Base-by-base conservation (phyloP, 2,329 filamentous ascomycete genomes). In the Cadophora luteo-olivacea region DNA sequence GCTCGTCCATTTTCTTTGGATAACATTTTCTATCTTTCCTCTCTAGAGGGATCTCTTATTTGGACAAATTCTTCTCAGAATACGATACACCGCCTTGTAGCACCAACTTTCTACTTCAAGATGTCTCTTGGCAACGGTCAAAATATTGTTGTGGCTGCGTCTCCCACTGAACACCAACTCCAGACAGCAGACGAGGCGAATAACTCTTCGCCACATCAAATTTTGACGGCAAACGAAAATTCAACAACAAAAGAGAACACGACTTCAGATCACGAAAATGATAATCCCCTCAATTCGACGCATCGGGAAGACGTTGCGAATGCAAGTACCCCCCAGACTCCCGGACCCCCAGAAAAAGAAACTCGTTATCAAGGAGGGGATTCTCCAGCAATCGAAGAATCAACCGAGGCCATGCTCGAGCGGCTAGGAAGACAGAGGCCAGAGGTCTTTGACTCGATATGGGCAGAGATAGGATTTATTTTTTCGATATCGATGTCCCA, bases 401-500 rank as follows among this genome's bases (percentile, higher is more conserved):
- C 77, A 16, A 48, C 68, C 25, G 70, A 77, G 67, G 71, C 75
- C 12, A 75, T 77, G 45, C 79, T 90, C 57, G 85, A 89, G 71
- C 81, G 84, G 29, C 78, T 90, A 1, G 88, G 88, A 24, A 82
- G 86, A 70, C 81, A 88, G 75, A 81, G 87, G 49, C 88, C 88
- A 6, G 78, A 82, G 11, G 80, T 80, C 36, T 89, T 90, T 75
- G 76, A 77, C 7, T 83, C 83, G 1, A 72, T 81, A 45, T 85
- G 83, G 82, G 78, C 84, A 9, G 88, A 90, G 74, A 72, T 87
- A 22, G 84, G 83, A 8, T 90, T 89, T 74, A 83, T 86, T 72
- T 88, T 89, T 72, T 86, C 86, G 0, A 83, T 89, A 45, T 79
- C 85, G 7, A 87, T 87, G 79, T 87, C 85, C 29, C 86, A 88